Percentiles rank a stretch among this genome's conserved stretches.
These are phyloP conservation scores for Juncus effusus DNA, from an alignment of 176 grass and related monocot species.

Conservation along the genomic window DNA sequence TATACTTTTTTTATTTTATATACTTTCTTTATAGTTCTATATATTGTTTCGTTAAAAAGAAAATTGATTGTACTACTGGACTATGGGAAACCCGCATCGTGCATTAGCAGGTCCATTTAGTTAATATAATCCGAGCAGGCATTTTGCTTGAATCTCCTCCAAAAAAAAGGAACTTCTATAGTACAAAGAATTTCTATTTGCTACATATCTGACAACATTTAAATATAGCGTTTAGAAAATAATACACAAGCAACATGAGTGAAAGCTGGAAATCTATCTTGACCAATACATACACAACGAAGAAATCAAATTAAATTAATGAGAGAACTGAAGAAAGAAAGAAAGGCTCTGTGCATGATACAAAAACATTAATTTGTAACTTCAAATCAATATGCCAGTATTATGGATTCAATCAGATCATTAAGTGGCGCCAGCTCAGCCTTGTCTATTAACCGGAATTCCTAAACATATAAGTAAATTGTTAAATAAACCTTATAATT, in stretches of 20 bases:
- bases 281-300: slow-evolving; percentile 1
- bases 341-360: slow-evolving; percentile 23
- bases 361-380: slow-evolving; percentile 8
- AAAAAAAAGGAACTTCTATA: too few species aligned
- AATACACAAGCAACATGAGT: slow-evolving; percentile 18
- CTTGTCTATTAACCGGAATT: slow-evolving; percentile 74
- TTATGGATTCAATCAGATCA: slow-evolving; percentile 69
- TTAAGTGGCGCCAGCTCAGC: slow-evolving; percentile 71
- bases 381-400: slow-evolving; percentile 26
- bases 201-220: too few species aligned
- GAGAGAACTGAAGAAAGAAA: slow-evolving; percentile 6
- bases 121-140: too few species aligned
- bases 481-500: slow-evolving; percentile 3
- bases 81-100: too few species aligned
- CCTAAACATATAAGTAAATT: slow-evolving; percentile 36
- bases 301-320: slow-evolving; percentile 17
- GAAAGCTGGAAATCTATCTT: slow-evolving; percentile 12
- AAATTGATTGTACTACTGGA: too few species aligned
- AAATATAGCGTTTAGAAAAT: not conserved
- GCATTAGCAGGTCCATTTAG: too few species aligned
- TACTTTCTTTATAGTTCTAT: too few species aligned
- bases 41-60: too few species aligned
- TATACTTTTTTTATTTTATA: too few species aligned
- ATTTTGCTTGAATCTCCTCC: too few species aligned
- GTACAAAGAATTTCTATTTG: too few species aligned